phyloP scores from a whole-genome alignment of 768 basidiomycete species.

The Lentinula boryana region DNA sequence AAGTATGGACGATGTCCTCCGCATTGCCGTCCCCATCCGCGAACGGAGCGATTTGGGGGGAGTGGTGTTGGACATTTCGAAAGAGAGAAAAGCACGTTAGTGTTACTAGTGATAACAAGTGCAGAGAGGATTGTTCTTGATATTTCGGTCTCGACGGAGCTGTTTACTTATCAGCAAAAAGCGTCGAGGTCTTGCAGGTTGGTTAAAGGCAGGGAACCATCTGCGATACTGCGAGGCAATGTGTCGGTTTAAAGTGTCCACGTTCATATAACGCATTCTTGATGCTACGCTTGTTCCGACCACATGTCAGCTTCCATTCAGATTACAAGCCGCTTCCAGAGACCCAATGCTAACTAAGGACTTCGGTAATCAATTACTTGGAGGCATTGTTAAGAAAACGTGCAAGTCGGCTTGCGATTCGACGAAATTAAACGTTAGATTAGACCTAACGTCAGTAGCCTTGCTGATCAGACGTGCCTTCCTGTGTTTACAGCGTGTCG shows the following conservation, averaged over 20 bases:
- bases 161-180: background rate
- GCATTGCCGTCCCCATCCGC: background rate
- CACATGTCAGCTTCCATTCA: background rate
- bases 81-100: background rate
- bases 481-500: background rate
- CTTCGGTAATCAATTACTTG: background rate
- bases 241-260: background rate
- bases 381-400: background rate
- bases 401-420: background rate
- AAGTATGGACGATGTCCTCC: constrained; percentile 3
- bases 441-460: background rate
- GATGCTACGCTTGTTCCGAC: background rate
- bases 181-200: background rate
- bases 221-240: background rate
- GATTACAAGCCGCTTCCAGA: background rate
- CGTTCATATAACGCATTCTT: background rate
- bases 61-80: background rate
- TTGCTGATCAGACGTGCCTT: background rate
- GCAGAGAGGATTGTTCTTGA: background rate
- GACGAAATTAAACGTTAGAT: background rate
- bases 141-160: background rate
- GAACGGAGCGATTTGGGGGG: background rate
- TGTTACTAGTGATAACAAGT: background rate
- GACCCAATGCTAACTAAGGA: background rate
- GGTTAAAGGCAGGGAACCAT: background rate